These are phyloP conservation scores for Boletus pseudo-olivaceus DNA, from an alignment of 768 basidiomycete genomes.

Conservation along the genomic window DNA sequence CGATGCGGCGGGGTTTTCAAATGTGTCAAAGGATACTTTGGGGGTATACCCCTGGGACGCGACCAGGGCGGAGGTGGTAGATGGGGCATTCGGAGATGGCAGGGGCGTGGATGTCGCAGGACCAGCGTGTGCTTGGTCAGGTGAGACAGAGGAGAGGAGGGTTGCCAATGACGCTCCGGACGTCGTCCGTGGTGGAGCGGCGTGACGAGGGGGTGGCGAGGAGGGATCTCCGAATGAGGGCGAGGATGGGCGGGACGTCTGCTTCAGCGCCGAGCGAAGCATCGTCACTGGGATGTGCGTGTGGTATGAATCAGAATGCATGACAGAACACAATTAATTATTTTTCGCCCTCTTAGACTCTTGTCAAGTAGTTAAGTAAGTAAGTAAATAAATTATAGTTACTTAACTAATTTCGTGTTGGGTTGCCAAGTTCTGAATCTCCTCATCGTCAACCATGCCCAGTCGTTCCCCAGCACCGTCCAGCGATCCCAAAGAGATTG, in stretches of 20 bases:
- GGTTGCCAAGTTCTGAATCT: not conserved
- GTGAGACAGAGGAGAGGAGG: slow-evolving; percentile 20
- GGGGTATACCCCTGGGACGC: slow-evolving; percentile 35
- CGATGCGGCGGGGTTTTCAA: slow-evolving; percentile 73
- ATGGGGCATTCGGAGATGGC: slow-evolving; percentile 16
- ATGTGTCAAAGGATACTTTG: slow-evolving; percentile 80
- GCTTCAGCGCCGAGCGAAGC: slow-evolving; percentile 57
- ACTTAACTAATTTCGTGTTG: no score
- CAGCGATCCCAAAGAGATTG: not conserved
- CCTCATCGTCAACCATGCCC: slow-evolving; percentile 11
- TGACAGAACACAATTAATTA: slow-evolving; percentile 1
- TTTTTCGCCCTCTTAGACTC: not conserved
- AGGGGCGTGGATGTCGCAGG: slow-evolving; percentile 11
- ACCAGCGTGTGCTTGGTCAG: slow-evolving; percentile 14
- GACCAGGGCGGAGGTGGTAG: slow-evolving; percentile 15
- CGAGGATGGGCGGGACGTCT: slow-evolving; percentile 29
- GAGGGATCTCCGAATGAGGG: slow-evolving; percentile 14
- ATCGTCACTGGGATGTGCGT: slow-evolving; percentile 16
- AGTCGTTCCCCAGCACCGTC: slow-evolving; percentile 5
- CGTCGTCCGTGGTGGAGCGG: slow-evolving; percentile 10
- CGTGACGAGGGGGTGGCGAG: slow-evolving; percentile 24
- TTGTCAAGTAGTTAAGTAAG: not conserved
- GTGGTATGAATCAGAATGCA: slow-evolving; percentile 5
- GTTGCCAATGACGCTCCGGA: slow-evolving; percentile 18
- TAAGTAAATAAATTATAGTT: not conserved